Evolutionary conservation across 345 rosid species (phyloP).

Genomic region (Syzygium jambos): DNA sequence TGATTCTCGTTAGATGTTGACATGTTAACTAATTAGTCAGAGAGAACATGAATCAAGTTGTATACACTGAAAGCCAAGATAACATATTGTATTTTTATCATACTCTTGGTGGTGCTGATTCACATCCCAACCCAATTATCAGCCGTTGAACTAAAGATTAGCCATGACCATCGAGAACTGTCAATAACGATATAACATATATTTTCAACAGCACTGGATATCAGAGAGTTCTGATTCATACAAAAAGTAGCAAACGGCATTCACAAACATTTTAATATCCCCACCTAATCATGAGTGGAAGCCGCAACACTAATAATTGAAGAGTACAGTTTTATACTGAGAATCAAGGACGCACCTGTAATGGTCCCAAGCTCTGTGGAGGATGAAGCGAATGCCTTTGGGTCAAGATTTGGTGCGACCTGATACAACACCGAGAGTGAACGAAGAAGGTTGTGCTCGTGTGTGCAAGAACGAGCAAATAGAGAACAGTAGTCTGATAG

Average conservation of each 20-base stretch:
- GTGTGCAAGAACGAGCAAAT: neutral
- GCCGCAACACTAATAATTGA: neutral
- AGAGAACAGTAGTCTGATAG: no score
- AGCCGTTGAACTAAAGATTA: neutral
- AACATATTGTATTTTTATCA: neutral
- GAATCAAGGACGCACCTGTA: neutral
- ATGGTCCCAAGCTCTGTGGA: neutral
- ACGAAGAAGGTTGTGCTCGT: neutral
- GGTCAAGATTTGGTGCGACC: neutral
- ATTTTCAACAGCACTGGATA: neutral
- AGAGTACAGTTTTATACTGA: neutral
- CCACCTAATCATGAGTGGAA: neutral
- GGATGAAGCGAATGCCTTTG: neutral
- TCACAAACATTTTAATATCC: neutral
- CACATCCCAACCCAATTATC: neutral
- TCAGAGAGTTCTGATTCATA: neutral
- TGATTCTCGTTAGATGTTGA: neutral
- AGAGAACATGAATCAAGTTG: rapidly evolving
- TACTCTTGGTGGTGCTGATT: neutral
- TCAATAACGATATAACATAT: neutral
- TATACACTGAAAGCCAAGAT: neutral
- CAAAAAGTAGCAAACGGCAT: neutral
- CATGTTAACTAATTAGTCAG: neutral
- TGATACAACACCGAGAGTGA: neutral
- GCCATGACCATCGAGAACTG: neutral